These are phyloP conservation scores for Solanum sejunctum DNA, from an alignment of 257 asterid genomes.

Conservation along the genomic window DNA sequence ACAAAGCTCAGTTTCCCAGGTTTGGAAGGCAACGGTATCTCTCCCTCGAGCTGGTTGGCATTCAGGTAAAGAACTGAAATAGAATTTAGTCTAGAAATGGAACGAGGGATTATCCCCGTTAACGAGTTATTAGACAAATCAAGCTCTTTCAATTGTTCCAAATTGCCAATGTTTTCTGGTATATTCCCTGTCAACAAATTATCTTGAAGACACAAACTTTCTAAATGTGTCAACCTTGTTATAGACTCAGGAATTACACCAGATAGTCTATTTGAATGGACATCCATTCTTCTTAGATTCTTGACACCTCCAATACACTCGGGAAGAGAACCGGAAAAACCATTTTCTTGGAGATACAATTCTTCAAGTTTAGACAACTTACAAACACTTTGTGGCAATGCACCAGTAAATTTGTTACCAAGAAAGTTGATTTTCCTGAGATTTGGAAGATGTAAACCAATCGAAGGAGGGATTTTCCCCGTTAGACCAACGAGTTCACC, in stretches of 20 bases:
- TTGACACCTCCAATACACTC: slow-evolving; percentile 27
- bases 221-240: slow-evolving; percentile 16
- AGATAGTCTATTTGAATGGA: slow-evolving; percentile 24
- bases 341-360: slow-evolving; percentile 26
- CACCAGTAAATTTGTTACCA: slow-evolving; percentile 24
- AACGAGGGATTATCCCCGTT: slow-evolving; percentile 36
- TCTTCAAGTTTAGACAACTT: slow-evolving; percentile 37
- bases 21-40: slow-evolving; percentile 21
- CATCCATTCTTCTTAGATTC: slow-evolving; percentile 16
- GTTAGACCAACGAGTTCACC: slow-evolving; percentile 24
- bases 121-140: slow-evolving; percentile 41
- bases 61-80: slow-evolving; percentile 21
- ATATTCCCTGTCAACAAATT: slow-evolving; percentile 29
- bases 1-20: slow-evolving; percentile 21
- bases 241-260: slow-evolving; percentile 35
- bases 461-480: slow-evolving; percentile 32
- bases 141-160: slow-evolving; percentile 25
- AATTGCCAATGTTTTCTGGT: slow-evolving; percentile 34
- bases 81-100: slow-evolving; percentile 19
- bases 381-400: slow-evolving; percentile 35
- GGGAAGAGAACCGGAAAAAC: slow-evolving; percentile 29
- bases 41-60: slow-evolving; percentile 34
- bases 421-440: slow-evolving; percentile 27
- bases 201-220: slow-evolving; percentile 17
- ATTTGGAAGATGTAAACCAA: slow-evolving; percentile 28